Evolutionary conservation across 768 basidiomycete species (phyloP).

Genomic region (Tricholoma matsutake): DNA sequence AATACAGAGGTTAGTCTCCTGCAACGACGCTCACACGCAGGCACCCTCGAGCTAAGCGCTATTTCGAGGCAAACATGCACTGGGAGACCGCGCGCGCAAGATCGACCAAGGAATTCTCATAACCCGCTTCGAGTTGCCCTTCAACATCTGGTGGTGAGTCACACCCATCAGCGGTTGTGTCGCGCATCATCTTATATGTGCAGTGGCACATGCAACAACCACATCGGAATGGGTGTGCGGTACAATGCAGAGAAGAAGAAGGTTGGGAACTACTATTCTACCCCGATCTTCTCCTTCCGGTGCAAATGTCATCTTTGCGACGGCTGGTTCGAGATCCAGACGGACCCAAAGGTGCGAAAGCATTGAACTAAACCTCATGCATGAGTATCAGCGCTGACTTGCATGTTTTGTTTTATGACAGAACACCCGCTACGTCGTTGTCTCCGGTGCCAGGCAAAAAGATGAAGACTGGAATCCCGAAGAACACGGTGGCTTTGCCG

Average conservation of each 20-base stretch:
- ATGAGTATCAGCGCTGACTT: neutral
- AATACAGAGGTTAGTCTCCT: constrained; percentile 54
- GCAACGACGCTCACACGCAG: neutral
- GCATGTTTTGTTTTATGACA: constrained; percentile 25
- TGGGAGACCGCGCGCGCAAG: constrained; percentile 92
- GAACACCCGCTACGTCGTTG: constrained; percentile 95
- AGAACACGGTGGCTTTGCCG: constrained; percentile 90
- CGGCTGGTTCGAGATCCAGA: constrained; percentile 98
- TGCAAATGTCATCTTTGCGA: constrained; percentile 98
- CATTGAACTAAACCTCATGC: neutral
- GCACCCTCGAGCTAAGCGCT: constrained; percentile 1
- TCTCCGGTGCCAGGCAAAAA: constrained; percentile 90
- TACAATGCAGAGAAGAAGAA: constrained; percentile 99
- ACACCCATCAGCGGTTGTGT: neutral
- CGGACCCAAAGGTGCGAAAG: constrained; percentile 83
- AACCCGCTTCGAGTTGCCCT: constrained; percentile 92
- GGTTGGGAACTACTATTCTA: constrained; percentile 91
- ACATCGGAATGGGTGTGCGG: constrained; percentile 99
- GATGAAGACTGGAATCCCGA: constrained; percentile 97
- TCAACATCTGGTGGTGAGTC: constrained; percentile 93
- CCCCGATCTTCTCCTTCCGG: constrained; percentile 90
- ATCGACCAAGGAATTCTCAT: constrained; percentile 95
- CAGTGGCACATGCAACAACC: constrained; percentile 92
- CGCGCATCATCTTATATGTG: neutral
- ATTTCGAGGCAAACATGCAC: constrained; percentile 81